These are phyloP conservation scores for Gnomoniopsis sp. DNA, from an alignment of 2,329 filamentous ascomycete genomes.

Conservation along the genomic window DNA sequence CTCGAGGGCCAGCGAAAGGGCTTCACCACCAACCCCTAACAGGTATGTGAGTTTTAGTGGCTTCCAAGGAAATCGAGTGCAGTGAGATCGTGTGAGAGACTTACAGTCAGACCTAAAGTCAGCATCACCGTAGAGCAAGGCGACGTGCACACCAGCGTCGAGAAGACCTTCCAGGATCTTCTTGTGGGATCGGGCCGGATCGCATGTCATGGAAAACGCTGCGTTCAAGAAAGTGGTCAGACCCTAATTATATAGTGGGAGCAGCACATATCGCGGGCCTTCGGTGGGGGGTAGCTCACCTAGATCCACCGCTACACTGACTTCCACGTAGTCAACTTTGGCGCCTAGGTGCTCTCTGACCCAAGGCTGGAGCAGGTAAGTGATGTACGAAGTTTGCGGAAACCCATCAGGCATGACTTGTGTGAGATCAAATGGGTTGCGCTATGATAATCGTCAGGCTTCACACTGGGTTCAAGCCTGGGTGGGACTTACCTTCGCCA, in stretches of 20 bases:
- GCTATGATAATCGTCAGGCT: neutral
- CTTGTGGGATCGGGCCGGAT: slow-evolving; percentile 13
- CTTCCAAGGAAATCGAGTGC: too few relatives aligned
- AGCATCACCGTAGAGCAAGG: slow-evolving; percentile 51
- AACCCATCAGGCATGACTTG: slow-evolving; percentile 44
- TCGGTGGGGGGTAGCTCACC: neutral
- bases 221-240: slow-evolving; percentile 14
- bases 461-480: neutral
- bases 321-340: slow-evolving; percentile 48
- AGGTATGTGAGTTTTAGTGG: neutral
- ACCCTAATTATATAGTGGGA: neutral
- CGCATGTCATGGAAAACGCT: slow-evolving; percentile 34
- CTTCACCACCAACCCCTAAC: slow-evolving; percentile 38
- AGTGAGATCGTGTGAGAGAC: neutral
- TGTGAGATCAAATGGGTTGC: slow-evolving; percentile 53
- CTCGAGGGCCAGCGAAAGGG: slow-evolving; percentile 39
- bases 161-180: slow-evolving; percentile 40
- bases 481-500: slow-evolving; percentile 13
- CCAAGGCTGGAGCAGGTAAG: slow-evolving; percentile 50
- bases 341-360: slow-evolving; percentile 53
- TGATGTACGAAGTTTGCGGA: slow-evolving; percentile 44
- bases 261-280: neutral
- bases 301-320: neutral
- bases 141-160: slow-evolving; percentile 49
- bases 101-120: slow-evolving; percentile 51